Evolutionary conservation across 371 early-diverging fungal genomes (phyloP).

Genomic region (Syncephalis fuscata): DNA sequence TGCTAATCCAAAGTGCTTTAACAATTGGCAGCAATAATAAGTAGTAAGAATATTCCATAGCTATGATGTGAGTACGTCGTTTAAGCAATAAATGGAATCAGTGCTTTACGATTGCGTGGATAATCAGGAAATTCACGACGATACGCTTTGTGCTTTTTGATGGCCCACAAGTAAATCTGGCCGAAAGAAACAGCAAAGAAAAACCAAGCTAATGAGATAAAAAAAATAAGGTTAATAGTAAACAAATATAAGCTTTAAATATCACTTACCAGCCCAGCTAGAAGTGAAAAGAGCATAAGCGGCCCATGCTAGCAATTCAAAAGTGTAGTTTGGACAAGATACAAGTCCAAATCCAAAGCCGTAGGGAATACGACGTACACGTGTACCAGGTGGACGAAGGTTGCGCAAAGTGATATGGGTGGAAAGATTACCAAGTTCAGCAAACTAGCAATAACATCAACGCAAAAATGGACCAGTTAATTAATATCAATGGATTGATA

Average conservation of each 20-base stretch:
- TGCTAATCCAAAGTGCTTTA: too few relatives aligned
- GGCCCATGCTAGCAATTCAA: constrained; percentile 79
- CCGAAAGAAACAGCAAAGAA: constrained; percentile 67
- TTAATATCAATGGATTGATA: too few relatives aligned
- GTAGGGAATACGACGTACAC: constrained; percentile 73
- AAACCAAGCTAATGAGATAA: constrained; percentile 43
- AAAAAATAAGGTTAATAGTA: too few relatives aligned
- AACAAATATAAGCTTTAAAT: too few relatives aligned
- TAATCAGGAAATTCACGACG: constrained; percentile 82
- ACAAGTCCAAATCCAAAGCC: constrained; percentile 89
- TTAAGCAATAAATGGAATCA: constrained; percentile 78
- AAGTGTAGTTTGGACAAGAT: constrained; percentile 88
- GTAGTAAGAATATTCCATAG: too few relatives aligned
- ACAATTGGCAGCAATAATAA: too few relatives aligned
- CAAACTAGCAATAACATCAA: constrained; percentile 22
- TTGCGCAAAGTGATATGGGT: constrained; percentile 81
- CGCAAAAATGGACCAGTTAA: too few relatives aligned
- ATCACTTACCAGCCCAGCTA: constrained; percentile 39
- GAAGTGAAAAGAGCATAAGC: constrained; percentile 57
- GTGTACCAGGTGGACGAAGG: constrained; percentile 83
- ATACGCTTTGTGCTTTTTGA: constrained; percentile 90
- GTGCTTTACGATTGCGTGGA: constrained; percentile 73
- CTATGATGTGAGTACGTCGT: too few relatives aligned
- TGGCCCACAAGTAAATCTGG: constrained; percentile 93
- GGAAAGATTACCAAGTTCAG: constrained; percentile 69